Base-by-base conservation (phyloP, 2,329 filamentous ascomycete genomes). In the Lachnellula subtilissima region DNA sequence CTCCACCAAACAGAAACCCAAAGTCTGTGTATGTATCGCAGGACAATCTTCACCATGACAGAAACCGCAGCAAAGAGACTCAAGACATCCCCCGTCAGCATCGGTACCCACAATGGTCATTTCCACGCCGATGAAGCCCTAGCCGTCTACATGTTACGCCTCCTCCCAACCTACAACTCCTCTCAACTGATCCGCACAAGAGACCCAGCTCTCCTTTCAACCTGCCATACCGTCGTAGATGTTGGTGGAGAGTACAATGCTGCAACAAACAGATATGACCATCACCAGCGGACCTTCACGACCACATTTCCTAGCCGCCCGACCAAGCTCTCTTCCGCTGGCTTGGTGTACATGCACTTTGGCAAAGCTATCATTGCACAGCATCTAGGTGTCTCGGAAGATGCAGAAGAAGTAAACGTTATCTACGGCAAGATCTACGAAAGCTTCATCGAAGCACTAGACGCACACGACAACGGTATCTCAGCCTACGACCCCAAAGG, bases 51-150 rank as follows among this genome's bases (percentile, higher is more conserved):
- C 67, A 81, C 69, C 70, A 88, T 88, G 85, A 79, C 86, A 67
- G 83, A 89, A 78, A 82, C 78, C 70, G 81, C 86, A 68, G 76
- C 87, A 61, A 97, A 97, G 76, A 87, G 89, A 73, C 76, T 95
- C 72, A 96, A 96, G 81, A 89, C 87, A 65, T 79, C 83, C 60
- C 75, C 76, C 60, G 73, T 73, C 58, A 66, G 68, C 54, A 76
- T 87, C 62, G 94, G 92, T 70, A 99, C 94, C 32, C 94, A 99
- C 82, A 97, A 88, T 76, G 94, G 94, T 65, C 91, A 97, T 79
- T 99, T 99, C 82, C 94, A 99, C 78, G 94, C 94, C 72, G 94
- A 99, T 74, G 94, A 99, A 78, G 93, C 94, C 59, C 85, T 99
- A 45, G 94, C 94, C 56, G 92, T 99, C 62, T 91, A 96, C 79